Conservation (phyloP, 225 moss, liverwort and hornwort genomes). For the Polytrichum formosum region DNA sequence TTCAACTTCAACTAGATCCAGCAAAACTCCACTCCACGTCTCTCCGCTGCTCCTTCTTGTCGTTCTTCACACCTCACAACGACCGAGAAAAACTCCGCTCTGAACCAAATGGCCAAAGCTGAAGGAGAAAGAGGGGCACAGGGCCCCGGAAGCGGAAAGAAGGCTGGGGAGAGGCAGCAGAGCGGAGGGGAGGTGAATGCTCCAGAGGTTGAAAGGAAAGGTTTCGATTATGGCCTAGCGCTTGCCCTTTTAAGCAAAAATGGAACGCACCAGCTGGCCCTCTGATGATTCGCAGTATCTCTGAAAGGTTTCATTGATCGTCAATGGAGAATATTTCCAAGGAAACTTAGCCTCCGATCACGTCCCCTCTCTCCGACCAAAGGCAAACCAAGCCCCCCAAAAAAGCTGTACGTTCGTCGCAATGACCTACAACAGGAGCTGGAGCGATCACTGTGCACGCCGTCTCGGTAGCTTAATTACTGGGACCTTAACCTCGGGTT, state of each 20-base stretch:
- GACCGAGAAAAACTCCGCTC: too few relatives aligned
- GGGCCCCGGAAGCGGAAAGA: conserved; percentile 13
- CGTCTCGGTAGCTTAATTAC: too few relatives aligned
- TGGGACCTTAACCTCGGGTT: too few relatives aligned
- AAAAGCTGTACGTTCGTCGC: too few relatives aligned
- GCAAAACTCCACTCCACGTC: neutral
- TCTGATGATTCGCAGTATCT: neutral
- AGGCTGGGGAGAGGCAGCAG: conserved; percentile 11
- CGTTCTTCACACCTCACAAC: neutral
- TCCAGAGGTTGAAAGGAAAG: conserved; percentile 4
- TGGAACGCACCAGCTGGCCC: neutral
- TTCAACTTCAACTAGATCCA: neutral
- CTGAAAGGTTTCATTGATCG: conserved; percentile 6
- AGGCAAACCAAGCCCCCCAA: too few relatives aligned
- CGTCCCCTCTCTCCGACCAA: too few relatives aligned
- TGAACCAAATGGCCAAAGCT: too few relatives aligned
- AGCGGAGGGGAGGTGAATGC: neutral
- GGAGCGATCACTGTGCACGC: too few relatives aligned
- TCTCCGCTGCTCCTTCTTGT: neutral
- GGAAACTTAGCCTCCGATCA: too few relatives aligned
- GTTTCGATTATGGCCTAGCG: conserved; percentile 13
- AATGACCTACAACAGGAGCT: too few relatives aligned
- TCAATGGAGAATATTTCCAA: too few relatives aligned
- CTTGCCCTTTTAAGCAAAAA: conserved; percentile 9
- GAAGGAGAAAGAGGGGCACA: conserved; percentile 1